Conservation (phyloP, 306 rosid species). For the Hylodesmum podocarpum region DNA sequence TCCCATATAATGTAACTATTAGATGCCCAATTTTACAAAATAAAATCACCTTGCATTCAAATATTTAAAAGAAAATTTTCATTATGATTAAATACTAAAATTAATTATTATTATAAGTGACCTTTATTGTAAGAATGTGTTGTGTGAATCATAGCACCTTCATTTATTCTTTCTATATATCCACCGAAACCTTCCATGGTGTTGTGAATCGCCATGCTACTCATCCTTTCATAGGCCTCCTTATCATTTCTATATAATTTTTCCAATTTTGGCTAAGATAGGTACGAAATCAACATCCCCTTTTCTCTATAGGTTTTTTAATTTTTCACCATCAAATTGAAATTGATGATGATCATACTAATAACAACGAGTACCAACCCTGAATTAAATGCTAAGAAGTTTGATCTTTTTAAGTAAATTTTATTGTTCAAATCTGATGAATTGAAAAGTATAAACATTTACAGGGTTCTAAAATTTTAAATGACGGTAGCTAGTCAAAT, state of each 20-base stretch:
- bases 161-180: background rate
- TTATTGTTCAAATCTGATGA: background rate
- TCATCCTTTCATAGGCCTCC: background rate
- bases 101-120: background rate
- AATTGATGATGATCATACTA: background rate
- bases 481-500: background rate
- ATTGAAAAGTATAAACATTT: background rate
- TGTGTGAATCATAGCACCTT: slow-evolving; percentile 19
- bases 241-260: background rate
- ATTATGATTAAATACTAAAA: background rate
- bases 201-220: slow-evolving; percentile 15
- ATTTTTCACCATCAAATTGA: background rate
- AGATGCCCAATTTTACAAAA: background rate
- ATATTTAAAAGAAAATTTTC: background rate
- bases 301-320: background rate
- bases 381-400: background rate
- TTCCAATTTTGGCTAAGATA: background rate
- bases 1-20: background rate
- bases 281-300: background rate
- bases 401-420: background rate
- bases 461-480: background rate
- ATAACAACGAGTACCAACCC: background rate
- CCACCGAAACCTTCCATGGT: slow-evolving; percentile 8
- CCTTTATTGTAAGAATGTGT: no score
- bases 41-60: background rate